These are phyloP conservation scores for Hibiscus tridactylites DNA, from an alignment of 345 rosid genomes.

Conservation along the genomic window DNA sequence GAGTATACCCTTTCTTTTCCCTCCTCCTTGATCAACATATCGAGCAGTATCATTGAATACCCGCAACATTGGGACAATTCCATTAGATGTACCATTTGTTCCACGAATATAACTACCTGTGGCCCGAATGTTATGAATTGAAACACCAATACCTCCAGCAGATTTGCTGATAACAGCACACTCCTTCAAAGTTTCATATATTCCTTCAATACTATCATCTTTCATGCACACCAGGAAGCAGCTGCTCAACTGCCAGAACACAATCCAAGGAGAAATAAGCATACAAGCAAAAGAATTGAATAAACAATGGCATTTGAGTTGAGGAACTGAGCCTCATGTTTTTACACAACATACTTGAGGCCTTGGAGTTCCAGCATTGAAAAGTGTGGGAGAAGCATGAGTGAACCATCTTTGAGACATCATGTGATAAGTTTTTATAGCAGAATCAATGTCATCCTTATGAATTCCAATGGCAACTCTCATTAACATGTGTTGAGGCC, in stretches of 20 bases:
- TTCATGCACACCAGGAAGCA: slow-evolving; percentile 88
- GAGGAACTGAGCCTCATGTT: neutral
- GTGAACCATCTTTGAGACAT: slow-evolving; percentile 96
- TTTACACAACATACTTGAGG: slow-evolving; percentile 45
- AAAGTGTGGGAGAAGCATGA: slow-evolving; percentile 92
- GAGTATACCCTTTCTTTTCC: slow-evolving; percentile 65
- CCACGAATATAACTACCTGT: slow-evolving; percentile 79
- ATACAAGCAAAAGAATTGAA: neutral
- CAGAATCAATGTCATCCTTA: slow-evolving; percentile 69
- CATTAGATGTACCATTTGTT: slow-evolving; percentile 76
- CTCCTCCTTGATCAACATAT: slow-evolving; percentile 88
- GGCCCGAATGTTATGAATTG: slow-evolving; percentile 75
- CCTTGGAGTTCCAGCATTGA: slow-evolving; percentile 87
- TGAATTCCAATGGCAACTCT: slow-evolving; percentile 88
- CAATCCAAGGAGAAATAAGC: neutral
- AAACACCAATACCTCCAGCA: slow-evolving; percentile 89
- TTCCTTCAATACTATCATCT: slow-evolving; percentile 87
- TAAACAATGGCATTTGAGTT: neutral
- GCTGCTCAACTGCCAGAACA: slow-evolving; percentile 62
- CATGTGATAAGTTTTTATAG: slow-evolving; percentile 66
- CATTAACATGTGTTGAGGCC: slow-evolving; percentile 94
- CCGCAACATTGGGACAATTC: slow-evolving; percentile 69
- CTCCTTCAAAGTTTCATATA: slow-evolving; percentile 84
- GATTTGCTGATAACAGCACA: slow-evolving; percentile 94
- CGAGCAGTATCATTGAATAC: slow-evolving; percentile 86